phyloP scores from a whole-genome alignment of 2,329 filamentous ascomycete genomes.

The Immersiporthe knoxdaviesiana region DNA sequence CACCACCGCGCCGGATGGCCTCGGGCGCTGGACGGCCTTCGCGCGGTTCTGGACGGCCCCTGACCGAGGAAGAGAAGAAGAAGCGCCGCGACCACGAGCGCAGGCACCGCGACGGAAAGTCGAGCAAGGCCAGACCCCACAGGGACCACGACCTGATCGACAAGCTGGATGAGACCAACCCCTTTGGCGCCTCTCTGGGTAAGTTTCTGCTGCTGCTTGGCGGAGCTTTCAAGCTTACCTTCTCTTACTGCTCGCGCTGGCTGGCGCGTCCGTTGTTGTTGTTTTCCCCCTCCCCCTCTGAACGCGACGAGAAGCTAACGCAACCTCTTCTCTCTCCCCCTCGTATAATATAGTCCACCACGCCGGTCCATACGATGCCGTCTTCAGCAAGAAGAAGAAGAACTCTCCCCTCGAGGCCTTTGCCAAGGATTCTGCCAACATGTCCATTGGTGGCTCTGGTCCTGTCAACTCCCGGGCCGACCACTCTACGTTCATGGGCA shows the following conservation, averaged over 20 bases:
- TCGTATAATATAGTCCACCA: conserved; percentile 79
- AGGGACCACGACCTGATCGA: conserved; percentile 85
- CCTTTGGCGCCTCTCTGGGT: conserved; percentile 85
- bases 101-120: conserved; percentile 53
- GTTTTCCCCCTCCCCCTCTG: not conserved
- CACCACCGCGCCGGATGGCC: conserved; percentile 39
- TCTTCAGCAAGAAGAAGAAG: conserved; percentile 84
- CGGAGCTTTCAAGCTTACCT: conserved; percentile 3
- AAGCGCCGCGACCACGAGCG: conserved; percentile 55
- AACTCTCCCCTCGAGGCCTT: conserved; percentile 96
- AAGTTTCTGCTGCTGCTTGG: conserved; percentile 47
- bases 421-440: conserved; percentile 89
- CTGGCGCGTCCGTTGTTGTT: not conserved
- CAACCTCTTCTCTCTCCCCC: conserved; percentile 8
- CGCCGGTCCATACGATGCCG: conserved; percentile 94
- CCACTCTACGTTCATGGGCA: conserved; percentile 84
- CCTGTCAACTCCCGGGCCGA: conserved; percentile 82
- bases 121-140: conserved; percentile 49
- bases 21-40: conserved; percentile 62
- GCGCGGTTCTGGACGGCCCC: conserved; percentile 60
- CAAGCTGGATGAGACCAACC: conserved; percentile 93
- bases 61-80: conserved; percentile 64
- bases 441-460: conserved; percentile 84
- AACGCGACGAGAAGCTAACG: conserved; percentile 12
- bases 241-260: no score